Conservation (phyloP, 139 green algal species). For the Chlorella sp. region DNA sequence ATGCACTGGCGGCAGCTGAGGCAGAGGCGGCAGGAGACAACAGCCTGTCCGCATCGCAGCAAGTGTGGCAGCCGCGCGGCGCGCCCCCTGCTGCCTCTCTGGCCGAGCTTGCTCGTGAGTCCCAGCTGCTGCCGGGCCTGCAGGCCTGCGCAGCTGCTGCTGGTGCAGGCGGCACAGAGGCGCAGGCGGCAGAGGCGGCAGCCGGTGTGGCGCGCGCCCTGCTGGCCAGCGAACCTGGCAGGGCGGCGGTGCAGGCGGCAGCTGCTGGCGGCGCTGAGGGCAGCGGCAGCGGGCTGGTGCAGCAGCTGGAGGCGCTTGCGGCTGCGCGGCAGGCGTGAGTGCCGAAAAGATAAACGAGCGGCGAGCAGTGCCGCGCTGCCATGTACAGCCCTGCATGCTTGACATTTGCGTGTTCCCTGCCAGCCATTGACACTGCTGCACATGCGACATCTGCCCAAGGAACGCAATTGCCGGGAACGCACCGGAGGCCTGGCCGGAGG, state of each 20-base stretch:
- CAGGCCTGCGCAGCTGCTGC: background rate
- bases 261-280: background rate
- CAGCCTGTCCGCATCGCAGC: slow-evolving; percentile 33
- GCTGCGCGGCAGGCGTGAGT: background rate
- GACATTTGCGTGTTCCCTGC: no score
- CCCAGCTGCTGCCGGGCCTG: slow-evolving; percentile 6
- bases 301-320: background rate
- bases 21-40: slow-evolving; percentile 20
- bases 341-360: no score
- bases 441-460: no score
- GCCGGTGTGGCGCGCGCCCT: background rate
- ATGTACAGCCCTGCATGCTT: no score
- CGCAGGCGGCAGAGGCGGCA: background rate
- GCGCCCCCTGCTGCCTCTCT: slow-evolving; percentile 31
- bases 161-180: background rate
- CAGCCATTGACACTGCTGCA: no score
- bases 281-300: background rate
- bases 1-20: slow-evolving; percentile 18
- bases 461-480: no score
- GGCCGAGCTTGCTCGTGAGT: slow-evolving; percentile 25
- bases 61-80: slow-evolving; percentile 32
- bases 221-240: background rate
- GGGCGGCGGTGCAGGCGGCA: background rate
- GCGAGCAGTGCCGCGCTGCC: no score
- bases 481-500: no score